These are phyloP conservation scores for Corymbia maculata DNA, from an alignment of 345 rosid species.

Conservation along the genomic window DNA sequence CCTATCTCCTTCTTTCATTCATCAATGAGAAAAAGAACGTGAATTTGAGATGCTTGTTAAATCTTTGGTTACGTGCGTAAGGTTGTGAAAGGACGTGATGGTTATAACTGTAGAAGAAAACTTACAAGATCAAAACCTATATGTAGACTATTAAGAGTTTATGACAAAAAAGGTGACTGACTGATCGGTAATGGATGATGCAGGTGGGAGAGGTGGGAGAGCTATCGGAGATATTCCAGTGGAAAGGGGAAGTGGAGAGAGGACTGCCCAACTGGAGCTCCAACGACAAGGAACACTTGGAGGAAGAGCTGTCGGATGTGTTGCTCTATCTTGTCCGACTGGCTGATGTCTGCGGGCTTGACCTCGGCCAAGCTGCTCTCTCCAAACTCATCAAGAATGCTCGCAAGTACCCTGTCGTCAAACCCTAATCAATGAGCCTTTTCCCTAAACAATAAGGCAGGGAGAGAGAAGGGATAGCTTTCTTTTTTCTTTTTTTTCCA, in stretches of 20 bases:
- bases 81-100: neutral
- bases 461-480: neutral
- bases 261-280: conserved; percentile 48
- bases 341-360: conserved; percentile 53
- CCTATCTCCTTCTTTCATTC: neutral
- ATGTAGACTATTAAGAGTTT: neutral
- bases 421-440: neutral
- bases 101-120: neutral
- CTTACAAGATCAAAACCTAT: neutral
- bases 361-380: conserved; percentile 56
- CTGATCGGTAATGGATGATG: neutral
- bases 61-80: neutral
- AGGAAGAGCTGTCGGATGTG: conserved; percentile 58
- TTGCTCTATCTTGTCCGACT: conserved; percentile 45
- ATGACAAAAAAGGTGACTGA: neutral
- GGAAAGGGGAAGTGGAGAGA: conserved; percentile 62
- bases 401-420: conserved; percentile 25
- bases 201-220: conserved; percentile 80
- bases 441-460: neutral
- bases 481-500: neutral
- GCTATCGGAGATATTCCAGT: conserved; percentile 49
- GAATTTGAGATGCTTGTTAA: neutral
- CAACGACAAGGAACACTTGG: conserved; percentile 44
- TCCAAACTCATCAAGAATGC: conserved; percentile 37
- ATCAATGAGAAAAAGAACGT: neutral